Base-by-base conservation (phyloP, 2,329 filamentous ascomycete genomes). In the Verticillium zaregamsianum region DNA sequence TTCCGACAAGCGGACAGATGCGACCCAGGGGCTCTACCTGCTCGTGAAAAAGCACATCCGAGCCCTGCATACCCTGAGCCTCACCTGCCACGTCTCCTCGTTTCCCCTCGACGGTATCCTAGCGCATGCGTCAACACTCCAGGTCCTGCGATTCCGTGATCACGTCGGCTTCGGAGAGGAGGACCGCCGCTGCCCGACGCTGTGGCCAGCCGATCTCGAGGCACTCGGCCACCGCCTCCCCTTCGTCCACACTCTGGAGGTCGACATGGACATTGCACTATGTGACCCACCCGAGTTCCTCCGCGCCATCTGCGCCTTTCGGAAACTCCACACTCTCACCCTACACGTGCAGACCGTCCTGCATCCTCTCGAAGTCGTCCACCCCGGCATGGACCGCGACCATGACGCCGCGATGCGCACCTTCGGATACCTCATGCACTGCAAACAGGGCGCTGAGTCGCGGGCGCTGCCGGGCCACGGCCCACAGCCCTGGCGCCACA, bases 261-360 rank as follows among this genome's bases (percentile, higher is more conserved):
- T 83, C 11, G 81, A 83, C 67, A 75, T 82, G 72, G 80, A 83
- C 62, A 65, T 67, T n/a, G 66, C 66, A 3, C 60, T 70, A 11
- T 75, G 73, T 63, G 73, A 76, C n/a, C 69, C 73, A 6, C 37
- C 64, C 0, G 63, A 68, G 9, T 80, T 82, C 63, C 70, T 83
- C 6, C 63, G 65, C 5, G 72, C 74, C 4, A 64, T 81, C 1
- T 75, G 74, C 66, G 64, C 62, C 3, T 82, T 82, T 59, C 73
- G 71, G 4, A 66, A 66, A 8, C 72, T 83, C 15, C 68, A 75
- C 45, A 75, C 72, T 0, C 70, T 83, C 23, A 77, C 72, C 0
- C 64, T 83, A 15, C 78, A 82, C 62, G 76, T 80, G 14, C 80
- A 75, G 68, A 82, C 80, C 0, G 68, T 76, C 3, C 61, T 81